These are phyloP conservation scores for Talaromyces islandicus DNA, from an alignment of 2,329 filamentous ascomycete genomes.

Conservation along the genomic window DNA sequence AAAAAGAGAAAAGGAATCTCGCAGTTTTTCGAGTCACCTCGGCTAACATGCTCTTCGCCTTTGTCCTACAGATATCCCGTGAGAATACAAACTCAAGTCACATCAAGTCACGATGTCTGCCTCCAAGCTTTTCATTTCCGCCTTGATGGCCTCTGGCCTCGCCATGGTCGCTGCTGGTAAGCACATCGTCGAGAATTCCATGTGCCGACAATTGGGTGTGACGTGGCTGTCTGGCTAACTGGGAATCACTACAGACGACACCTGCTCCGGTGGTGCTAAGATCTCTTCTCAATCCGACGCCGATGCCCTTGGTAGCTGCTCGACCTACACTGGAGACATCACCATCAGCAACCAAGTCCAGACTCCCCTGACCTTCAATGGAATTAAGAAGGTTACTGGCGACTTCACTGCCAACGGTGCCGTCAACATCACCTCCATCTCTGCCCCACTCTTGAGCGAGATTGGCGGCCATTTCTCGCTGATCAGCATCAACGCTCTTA, in stretches of 20 bases:
- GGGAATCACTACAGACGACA: not conserved
- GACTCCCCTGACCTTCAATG: conserved; percentile 57
- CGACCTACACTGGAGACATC: conserved; percentile 63
- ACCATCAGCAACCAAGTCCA: conserved; percentile 54
- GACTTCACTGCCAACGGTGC: conserved; percentile 47
- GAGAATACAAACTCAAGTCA: conserved; percentile 2
- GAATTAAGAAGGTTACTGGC: conserved; percentile 54
- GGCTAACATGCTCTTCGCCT: not conserved
- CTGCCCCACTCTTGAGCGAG: conserved; percentile 53
- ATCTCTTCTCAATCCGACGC: conserved; percentile 56
- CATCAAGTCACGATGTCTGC: conserved; percentile 41
- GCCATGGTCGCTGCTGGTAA: conserved; percentile 43
- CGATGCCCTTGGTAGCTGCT: conserved; percentile 61
- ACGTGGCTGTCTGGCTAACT: conserved; percentile 12
- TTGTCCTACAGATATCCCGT: not conserved
- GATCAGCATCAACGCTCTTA: conserved; percentile 62
- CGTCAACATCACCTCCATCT: conserved; percentile 59
- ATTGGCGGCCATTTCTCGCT: conserved; percentile 69
- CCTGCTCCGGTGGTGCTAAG: conserved; percentile 20
- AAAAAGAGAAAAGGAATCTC: not conserved
- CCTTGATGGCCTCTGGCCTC: conserved; percentile 40
- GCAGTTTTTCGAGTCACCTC: not conserved
- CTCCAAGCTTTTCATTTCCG: conserved; percentile 52
- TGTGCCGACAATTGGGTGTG: too few relatives aligned
- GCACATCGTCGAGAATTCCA: not conserved